Base-by-base conservation (phyloP, 306 rosid genomes). In the Potentilla sterilis region DNA sequence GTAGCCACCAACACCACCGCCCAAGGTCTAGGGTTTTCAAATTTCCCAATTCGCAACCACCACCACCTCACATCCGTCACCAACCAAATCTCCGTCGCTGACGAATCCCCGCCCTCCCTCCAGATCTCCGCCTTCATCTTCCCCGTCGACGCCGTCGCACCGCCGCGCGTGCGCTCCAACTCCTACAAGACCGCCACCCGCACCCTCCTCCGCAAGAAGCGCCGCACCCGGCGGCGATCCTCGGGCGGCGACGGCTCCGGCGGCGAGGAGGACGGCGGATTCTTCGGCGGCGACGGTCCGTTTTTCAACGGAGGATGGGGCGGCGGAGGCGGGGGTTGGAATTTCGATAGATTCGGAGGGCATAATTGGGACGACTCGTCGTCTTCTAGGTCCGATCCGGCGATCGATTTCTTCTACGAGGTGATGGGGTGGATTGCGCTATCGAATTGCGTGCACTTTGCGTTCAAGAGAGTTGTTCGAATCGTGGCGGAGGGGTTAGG, bases 391-490 rank as follows among this genome's bases (percentile, higher is more conserved):
- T 82, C 88, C 7, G 96, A 89, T 61, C 95, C 97, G 16, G 96
- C 97, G 3, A 85, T 90, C 34, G 89, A 92, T 84, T 94, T 94
- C 64, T 89, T 94, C 65, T 94, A 92, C 80, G 89, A 90, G 84
- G 96, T 90, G 80, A 75, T 94, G 28, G 89, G 88, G 15, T 92
- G 97, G 97, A 92, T 94, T 44, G 88, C 88, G 80, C 90, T 94
- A 0, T 88, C 92, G 75, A 92, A 90, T 76, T 94, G 98, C 72
- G 74, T 94, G 82, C 96, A 92, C 80, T 94, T 90, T 74, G 89
- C 98, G 13, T 79, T 92, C 74, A 90, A 94, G 82, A 94, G 78
- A 72, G 85, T 94, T 21, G 69, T 89, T 78, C 86, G 90, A 72
- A 86, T 86, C 69, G 66, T 80, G 59, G 80, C 83, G 9, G 91